Conservation (phyloP, 352 stramenopile genomes). For the Phytophthora cactorum region DNA sequence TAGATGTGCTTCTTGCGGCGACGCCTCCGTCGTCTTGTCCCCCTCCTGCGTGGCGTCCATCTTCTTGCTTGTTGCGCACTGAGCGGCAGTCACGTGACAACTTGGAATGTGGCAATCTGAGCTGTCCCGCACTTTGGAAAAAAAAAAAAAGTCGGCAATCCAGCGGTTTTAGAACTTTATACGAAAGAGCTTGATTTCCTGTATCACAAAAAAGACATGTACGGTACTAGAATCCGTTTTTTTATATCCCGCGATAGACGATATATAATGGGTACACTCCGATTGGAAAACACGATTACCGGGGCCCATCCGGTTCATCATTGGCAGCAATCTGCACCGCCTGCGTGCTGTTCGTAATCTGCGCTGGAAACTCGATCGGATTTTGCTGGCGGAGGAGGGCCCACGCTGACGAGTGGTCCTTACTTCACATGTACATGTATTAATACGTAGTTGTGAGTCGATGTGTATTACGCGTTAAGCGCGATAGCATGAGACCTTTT, state of each 20-base stretch:
- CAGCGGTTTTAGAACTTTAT: constrained; percentile 1
- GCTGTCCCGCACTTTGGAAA: constrained; percentile 7
- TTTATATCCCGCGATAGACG: constrained; percentile 6
- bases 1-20: constrained; percentile 1
- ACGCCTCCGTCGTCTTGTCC: constrained; percentile 5
- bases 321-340: background rate
- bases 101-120: constrained; percentile 14
- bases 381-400: background rate
- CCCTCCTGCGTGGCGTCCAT: constrained; percentile 16
- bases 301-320: too few relatives aligned
- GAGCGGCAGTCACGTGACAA: background rate
- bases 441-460: too few relatives aligned
- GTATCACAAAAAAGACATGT: background rate
- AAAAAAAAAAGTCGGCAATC: background rate
- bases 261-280: constrained; percentile 11
- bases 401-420: background rate
- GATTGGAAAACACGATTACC: background rate
- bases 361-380: constrained; percentile 13
- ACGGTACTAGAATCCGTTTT: background rate
- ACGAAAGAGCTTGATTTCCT: background rate
- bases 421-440: too few relatives aligned
- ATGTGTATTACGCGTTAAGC: constrained; percentile 2
- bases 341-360: constrained; percentile 9
- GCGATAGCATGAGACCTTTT: background rate
- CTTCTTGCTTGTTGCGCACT: constrained; percentile 8